Evolutionary conservation across 345 rosid species (phyloP), one percentile per base, ranked within the genome.

Genomic region (Draba incana): DNA sequence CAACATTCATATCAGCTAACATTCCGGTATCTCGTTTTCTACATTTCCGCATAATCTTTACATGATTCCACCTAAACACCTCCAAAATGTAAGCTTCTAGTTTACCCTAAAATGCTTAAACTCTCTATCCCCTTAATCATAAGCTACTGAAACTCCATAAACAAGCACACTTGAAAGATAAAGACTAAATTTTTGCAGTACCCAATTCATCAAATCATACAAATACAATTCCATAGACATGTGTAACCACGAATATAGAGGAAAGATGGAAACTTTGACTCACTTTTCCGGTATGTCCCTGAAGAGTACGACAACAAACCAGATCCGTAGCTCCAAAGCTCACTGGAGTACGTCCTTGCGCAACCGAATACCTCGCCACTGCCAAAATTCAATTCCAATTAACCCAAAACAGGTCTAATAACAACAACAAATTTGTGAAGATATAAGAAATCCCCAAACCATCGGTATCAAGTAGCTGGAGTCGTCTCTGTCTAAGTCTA

Each of bases 211-310:
- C 14, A 49, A 35, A 39, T 37, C n/a, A 47, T 25, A 68, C 38
- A 31, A 35, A 42, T 1, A 20, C 20, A 20, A 20, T 20, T 20
- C 20, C 20, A 20, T 20, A 20, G 1, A 20, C 20, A 20, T 0
- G 1, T 20, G 20, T 20, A 20, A 20, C 20, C 20, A 20, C 20
- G 20, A 20, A 20, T 20, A 70, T 6, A 24, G 3, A 45, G 24
- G 16, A n/a, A 39, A 54, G 59, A 62, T 57, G 5, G 16, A 70
- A 30, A 10, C 4, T 49, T 50, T 6, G 6, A 62, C 37, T 45
- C 64, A 90, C 98, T 93, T 89, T 91, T 71, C 99, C 96, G 12
- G 97, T 86, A 77, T 91, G 99, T 46, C 99, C 98, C 71, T 91
- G 99, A 76, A 94, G 85, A 64, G 90, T 89, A 73, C 99, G 78